Conservation (phyloP, 768 basidiomycete genomes). For the Kwoniella bestiolae region DNA sequence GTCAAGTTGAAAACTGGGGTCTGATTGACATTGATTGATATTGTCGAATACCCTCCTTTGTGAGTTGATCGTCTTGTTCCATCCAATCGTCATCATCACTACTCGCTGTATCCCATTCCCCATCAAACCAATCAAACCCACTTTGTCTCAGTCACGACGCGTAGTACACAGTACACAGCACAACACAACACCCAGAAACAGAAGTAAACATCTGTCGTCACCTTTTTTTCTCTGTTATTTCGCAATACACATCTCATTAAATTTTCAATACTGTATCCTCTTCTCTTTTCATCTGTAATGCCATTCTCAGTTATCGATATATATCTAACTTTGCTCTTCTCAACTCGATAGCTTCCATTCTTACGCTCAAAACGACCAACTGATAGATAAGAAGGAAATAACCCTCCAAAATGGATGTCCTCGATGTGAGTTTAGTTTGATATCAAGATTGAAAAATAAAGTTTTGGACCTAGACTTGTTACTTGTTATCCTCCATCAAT, state of each 20-base stretch:
- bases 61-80: neutral
- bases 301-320: too few species aligned
- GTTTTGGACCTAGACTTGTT: neutral
- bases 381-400: neutral
- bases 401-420: slow-evolving; percentile 16
- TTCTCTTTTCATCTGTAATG: neutral
- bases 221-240: neutral
- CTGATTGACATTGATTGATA: neutral
- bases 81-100: neutral
- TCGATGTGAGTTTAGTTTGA: slow-evolving; percentile 27
- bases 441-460: neutral
- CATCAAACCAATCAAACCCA: neutral
- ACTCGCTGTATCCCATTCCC: neutral
- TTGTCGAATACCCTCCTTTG: neutral
- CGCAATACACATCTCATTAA: too few species aligned
- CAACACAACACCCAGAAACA: neutral
- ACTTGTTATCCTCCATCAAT: neutral
- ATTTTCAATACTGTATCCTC: neutral
- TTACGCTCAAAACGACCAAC: neutral
- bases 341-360: too few species aligned
- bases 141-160: neutral
- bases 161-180: neutral
- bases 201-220: neutral
- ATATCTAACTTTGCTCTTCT: too few species aligned
- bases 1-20: slow-evolving; percentile 1